These are phyloP conservation scores for Nicotiana undulata DNA, from an alignment of 257 asterid species.

Conservation along the genomic window DNA sequence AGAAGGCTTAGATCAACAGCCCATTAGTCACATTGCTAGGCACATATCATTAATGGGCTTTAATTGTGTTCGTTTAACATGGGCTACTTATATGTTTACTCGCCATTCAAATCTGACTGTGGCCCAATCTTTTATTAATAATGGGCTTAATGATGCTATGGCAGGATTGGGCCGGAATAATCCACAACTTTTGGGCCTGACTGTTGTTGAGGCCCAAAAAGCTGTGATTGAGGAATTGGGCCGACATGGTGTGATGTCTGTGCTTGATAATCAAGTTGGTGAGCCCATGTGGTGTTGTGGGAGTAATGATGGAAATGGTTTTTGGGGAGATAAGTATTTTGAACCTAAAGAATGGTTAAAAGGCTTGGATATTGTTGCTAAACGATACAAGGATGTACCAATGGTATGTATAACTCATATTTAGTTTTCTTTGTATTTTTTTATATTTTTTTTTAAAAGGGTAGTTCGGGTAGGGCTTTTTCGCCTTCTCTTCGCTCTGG, in stretches of 20 bases:
- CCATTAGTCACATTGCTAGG: conserved; percentile 22
- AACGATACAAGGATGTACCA: conserved; percentile 28
- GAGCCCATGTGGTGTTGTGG: conserved; percentile 62
- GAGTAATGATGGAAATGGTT: conserved; percentile 60
- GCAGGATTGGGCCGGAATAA: conserved; percentile 30
- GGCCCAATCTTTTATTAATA: conserved; percentile 6
- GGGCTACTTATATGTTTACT: conserved; percentile 58
- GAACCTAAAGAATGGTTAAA: conserved; percentile 57
- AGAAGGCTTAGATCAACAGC: conserved; percentile 47
- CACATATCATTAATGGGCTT: conserved; percentile 39
- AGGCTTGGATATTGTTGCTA: conserved; percentile 37
- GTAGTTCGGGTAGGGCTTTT: too few species aligned
- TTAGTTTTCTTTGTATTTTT: not conserved
- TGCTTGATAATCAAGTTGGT: conserved; percentile 67
- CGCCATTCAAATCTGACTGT: conserved; percentile 21
- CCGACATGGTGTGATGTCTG: conserved; percentile 36
- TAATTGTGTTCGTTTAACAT: conserved; percentile 63
- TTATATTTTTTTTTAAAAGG: not conserved
- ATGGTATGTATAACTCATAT: conserved; percentile 16
- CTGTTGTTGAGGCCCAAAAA: conserved; percentile 43
- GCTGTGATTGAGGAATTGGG: conserved; percentile 39
- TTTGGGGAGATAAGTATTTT: conserved; percentile 56
- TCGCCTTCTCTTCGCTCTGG: too few species aligned
- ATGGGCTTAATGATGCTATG: conserved; percentile 29
- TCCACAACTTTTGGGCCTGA: conserved; percentile 22